Base-by-base conservation (phyloP, 2,329 filamentous ascomycete genomes). In the Talaromyces funiculosus region DNA sequence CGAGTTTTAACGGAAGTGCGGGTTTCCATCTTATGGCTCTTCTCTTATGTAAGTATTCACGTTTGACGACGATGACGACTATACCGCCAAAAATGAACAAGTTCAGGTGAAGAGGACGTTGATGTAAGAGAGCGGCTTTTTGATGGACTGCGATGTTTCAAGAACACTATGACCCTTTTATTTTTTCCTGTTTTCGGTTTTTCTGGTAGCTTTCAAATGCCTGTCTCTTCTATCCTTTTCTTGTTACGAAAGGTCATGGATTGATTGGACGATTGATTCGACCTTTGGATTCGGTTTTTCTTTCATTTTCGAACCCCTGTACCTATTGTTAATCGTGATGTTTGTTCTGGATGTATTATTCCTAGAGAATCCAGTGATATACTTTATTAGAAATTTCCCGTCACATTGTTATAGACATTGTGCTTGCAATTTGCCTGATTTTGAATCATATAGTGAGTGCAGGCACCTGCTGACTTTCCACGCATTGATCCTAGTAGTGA, bases 1-100 rank as follows among this genome's bases (percentile, higher is more conserved):
- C 24, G 24, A 47, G 14, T 47, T n/a, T 47, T 24, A 47, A 47
- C 43, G 24, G 10, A 29, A 6, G 26, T 18, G n/a, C 43, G 43
- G 18, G n/a, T 16, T 47, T 26, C 1, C 16, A 49, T 29, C 47
- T 51, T 33, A n/a, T 51, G 33, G 18, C 29, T 51, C 26, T 54
- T 54, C 51, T 54, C 18, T 40, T 54, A 33, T 51, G 29, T 35
- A 51, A 33, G 47, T 35, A 51, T 51, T 33, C 29, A 51, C 47
- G 47, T 51, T 51, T 51, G 47, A 51, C 26, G 47, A 51, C 29
- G n/a, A 40, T 54, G 33, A 54, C 51, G 31, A 54, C 33, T 40
- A 54, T 54, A 14, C 33, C 14, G 35, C 51, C 51, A 40, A 54
- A 38, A 40, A 29, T 38, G 35, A 54, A 29, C 51, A 54, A 54